Evolutionary conservation across 805 yeast genomes (phyloP).

Genomic region (Cephaloascus fragrans): DNA sequence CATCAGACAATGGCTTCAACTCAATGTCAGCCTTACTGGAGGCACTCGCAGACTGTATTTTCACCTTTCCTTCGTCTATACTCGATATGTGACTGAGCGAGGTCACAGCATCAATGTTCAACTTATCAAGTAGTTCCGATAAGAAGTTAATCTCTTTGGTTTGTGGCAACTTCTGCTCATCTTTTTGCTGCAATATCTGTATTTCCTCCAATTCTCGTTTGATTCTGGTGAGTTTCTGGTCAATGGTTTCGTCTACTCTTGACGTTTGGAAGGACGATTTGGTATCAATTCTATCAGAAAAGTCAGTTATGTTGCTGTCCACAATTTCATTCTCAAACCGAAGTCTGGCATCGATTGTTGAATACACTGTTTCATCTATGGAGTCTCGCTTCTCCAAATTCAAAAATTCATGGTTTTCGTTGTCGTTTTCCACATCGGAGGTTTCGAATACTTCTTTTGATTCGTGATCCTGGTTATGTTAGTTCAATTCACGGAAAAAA

Average conservation of each 20-base stretch:
- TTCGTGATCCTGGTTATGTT: slow-evolving; percentile 14
- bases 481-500: no score
- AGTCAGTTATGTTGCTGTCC: slow-evolving; percentile 11
- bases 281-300: slow-evolving; percentile 19
- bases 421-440: slow-evolving; percentile 30
- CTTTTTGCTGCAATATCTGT: slow-evolving; percentile 7
- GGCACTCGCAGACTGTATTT: not conserved
- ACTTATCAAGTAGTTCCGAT: not conserved
- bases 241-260: slow-evolving; percentile 22
- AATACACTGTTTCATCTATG: slow-evolving; percentile 8
- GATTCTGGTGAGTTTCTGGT: slow-evolving; percentile 27
- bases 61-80: slow-evolving; percentile 2
- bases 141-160: not conserved
- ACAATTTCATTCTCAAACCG: slow-evolving; percentile 16
- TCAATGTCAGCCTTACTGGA: not conserved
- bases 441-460: slow-evolving; percentile 33
- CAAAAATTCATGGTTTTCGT: slow-evolving; percentile 6
- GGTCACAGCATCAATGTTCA: not conserved
- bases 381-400: slow-evolving; percentile 8
- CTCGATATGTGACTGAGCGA: no score
- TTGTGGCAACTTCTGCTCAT: not conserved
- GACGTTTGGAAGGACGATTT: slow-evolving; percentile 22
- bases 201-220: slow-evolving; percentile 28
- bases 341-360: slow-evolving; percentile 9
- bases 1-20: not conserved